Evolutionary conservation across 352 stramenopile genomes (phyloP).

Genomic region (Phytophthora ohioensis): DNA sequence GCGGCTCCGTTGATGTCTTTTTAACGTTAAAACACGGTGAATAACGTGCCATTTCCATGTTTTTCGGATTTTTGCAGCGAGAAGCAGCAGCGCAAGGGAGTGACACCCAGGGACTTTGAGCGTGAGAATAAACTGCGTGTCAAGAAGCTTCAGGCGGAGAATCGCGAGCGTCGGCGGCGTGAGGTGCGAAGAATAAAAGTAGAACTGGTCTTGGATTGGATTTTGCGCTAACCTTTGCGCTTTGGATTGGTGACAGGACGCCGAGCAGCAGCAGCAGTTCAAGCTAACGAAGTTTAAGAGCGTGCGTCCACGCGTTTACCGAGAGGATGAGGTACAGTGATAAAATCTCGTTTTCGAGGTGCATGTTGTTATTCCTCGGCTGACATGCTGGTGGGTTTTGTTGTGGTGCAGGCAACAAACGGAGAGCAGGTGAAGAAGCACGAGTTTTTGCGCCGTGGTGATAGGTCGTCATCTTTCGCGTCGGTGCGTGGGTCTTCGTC

Average conservation of each 20-base stretch:
- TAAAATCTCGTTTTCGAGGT: neutral
- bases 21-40: slow-evolving; percentile 3
- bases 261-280: slow-evolving; percentile 53
- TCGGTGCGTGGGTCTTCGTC: slow-evolving; percentile 19
- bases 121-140: slow-evolving; percentile 70
- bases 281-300: slow-evolving; percentile 76
- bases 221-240: slow-evolving; percentile 15
- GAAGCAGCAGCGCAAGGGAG: slow-evolving; percentile 61
- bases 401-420: slow-evolving; percentile 11
- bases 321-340: slow-evolving; percentile 38
- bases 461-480: slow-evolving; percentile 8
- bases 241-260: slow-evolving; percentile 36
- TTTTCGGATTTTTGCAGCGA: slow-evolving; percentile 45
- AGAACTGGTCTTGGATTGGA: neutral
- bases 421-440: slow-evolving; percentile 36
- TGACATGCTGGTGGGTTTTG: slow-evolving; percentile 13
- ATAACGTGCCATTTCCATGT: neutral
- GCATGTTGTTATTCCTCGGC: neutral
- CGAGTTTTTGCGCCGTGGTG: slow-evolving; percentile 45
- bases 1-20: neutral
- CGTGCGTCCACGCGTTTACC: slow-evolving; percentile 58
- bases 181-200: slow-evolving; percentile 38
- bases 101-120: slow-evolving; percentile 70
- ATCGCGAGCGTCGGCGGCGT: slow-evolving; percentile 55
- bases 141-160: slow-evolving; percentile 67